phyloP scores from a whole-genome alignment of 2,329 filamentous ascomycete genomes.

The Fragosphaeria purpurea region DNA sequence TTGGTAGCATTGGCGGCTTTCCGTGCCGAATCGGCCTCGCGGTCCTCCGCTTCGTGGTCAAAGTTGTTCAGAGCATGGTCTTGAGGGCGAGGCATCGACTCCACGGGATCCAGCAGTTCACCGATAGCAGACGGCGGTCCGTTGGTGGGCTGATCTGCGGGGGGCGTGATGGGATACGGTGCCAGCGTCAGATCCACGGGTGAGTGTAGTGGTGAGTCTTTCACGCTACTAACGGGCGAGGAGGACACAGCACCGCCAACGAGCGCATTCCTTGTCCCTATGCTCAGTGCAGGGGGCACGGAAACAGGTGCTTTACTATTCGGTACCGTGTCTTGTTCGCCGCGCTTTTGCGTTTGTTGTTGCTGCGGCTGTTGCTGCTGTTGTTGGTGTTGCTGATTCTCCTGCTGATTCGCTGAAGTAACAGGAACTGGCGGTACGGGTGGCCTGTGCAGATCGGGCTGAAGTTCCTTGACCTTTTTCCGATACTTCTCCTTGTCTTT shows the following conservation, averaged over 20 bases:
- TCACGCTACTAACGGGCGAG: conserved; percentile 1
- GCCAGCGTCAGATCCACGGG: conserved; percentile 51
- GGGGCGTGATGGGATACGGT: conserved; percentile 56
- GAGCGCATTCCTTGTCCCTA: not conserved
- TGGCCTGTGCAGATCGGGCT: conserved; percentile 25
- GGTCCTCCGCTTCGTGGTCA: conserved; percentile 44
- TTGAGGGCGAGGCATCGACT: conserved; percentile 50
- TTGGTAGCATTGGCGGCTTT: conserved; percentile 35
- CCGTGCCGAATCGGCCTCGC: conserved; percentile 32
- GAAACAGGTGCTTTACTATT: not conserved
- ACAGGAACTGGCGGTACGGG: conserved; percentile 10
- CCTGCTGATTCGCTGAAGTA: not conserved
- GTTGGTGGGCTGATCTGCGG: conserved; percentile 37
- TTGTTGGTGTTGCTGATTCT: not conserved
- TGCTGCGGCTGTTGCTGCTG: not conserved
- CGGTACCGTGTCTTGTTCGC: no score
- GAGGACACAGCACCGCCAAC: not conserved
- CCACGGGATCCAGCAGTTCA: conserved; percentile 45
- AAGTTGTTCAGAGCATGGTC: conserved; percentile 49
- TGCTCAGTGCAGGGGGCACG: not conserved
- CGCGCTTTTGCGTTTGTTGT: no score
- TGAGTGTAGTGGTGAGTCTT: conserved; percentile 28
- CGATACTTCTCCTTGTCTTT: conserved; percentile 94
- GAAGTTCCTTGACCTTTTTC: conserved; percentile 74
- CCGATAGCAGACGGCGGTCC: conserved; percentile 33